Evolutionary conservation across 169 alveolate genomes (phyloP).

Genomic region (Amoebophrya sp.): DNA sequence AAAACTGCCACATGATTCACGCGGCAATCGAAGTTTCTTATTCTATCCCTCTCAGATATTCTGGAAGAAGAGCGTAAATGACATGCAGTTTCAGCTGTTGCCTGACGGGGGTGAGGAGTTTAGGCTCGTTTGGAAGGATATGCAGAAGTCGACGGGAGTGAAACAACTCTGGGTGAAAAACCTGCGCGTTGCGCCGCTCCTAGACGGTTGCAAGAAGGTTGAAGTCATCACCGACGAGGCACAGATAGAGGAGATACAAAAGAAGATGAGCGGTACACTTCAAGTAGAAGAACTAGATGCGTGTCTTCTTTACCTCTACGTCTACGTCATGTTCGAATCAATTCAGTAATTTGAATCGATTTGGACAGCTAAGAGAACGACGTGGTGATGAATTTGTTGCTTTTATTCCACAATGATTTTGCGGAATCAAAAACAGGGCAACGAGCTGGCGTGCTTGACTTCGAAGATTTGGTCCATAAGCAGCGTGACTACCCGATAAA

Average conservation of each 20-base stretch:
- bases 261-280: background rate
- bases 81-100: background rate
- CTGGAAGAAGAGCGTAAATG: background rate
- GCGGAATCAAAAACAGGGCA: background rate
- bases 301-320: no score
- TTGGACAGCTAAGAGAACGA: no score
- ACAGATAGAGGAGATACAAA: background rate
- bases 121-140: background rate
- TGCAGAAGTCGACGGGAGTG: background rate
- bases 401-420: no score
- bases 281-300: no score
- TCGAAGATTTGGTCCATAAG: background rate
- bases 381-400: no score
- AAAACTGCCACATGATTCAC: no score
- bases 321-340: no score
- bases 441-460: background rate
- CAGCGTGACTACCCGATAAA: background rate
- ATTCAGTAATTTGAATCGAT: no score
- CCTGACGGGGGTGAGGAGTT: background rate
- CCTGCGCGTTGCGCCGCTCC: background rate
- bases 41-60: no score
- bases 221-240: background rate
- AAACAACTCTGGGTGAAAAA: background rate
- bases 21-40: no score
- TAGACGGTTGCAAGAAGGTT: background rate